Evolutionary conservation across 2,329 filamentous ascomycete species (phyloP).

Genomic region (Emericellopsis atlantica): DNA sequence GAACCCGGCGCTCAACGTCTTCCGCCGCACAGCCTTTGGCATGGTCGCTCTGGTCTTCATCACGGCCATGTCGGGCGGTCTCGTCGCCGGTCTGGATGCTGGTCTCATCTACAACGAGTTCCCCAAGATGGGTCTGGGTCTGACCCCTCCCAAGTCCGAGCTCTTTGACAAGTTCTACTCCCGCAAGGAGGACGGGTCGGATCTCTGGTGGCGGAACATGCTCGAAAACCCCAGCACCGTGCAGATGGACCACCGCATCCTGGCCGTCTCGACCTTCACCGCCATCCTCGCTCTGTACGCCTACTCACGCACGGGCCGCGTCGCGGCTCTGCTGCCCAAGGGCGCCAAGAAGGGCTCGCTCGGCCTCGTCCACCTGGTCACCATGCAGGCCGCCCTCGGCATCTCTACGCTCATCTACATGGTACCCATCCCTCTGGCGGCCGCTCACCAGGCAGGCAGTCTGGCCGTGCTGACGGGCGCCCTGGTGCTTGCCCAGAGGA

Average conservation of each 20-base stretch:
- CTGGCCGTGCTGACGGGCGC: slow-evolving; percentile 75
- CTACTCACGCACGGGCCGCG: slow-evolving; percentile 59
- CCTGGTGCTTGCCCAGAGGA: slow-evolving; percentile 63
- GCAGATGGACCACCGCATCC: slow-evolving; percentile 87
- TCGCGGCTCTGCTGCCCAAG: slow-evolving; percentile 45
- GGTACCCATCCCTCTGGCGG: slow-evolving; percentile 77
- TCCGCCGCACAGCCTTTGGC: slow-evolving; percentile 60
- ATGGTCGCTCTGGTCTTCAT: slow-evolving; percentile 69
- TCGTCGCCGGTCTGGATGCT: slow-evolving; percentile 90
- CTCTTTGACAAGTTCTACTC: slow-evolving; percentile 80
- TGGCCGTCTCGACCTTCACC: slow-evolving; percentile 81
- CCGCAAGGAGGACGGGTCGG: slow-evolving; percentile 61
- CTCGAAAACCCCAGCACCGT: slow-evolving; percentile 94
- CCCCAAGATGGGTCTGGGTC: slow-evolving; percentile 79
- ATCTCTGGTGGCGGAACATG: slow-evolving; percentile 95
- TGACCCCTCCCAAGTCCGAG: slow-evolving; percentile 71
- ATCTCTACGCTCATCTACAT: slow-evolving; percentile 90
- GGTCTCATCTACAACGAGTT: slow-evolving; percentile 99
- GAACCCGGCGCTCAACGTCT: slow-evolving; percentile 54
- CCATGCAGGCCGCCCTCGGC: slow-evolving; percentile 71
- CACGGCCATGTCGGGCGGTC: slow-evolving; percentile 84
- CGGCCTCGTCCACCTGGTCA: slow-evolving; percentile 73
- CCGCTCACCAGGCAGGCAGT: slow-evolving; percentile 84
- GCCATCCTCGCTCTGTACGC: slow-evolving; percentile 66
- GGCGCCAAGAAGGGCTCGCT: slow-evolving; percentile 56